phyloP scores from a whole-genome alignment of 2,329 filamentous ascomycete species.

The Pseudopyricularia cyperi region DNA sequence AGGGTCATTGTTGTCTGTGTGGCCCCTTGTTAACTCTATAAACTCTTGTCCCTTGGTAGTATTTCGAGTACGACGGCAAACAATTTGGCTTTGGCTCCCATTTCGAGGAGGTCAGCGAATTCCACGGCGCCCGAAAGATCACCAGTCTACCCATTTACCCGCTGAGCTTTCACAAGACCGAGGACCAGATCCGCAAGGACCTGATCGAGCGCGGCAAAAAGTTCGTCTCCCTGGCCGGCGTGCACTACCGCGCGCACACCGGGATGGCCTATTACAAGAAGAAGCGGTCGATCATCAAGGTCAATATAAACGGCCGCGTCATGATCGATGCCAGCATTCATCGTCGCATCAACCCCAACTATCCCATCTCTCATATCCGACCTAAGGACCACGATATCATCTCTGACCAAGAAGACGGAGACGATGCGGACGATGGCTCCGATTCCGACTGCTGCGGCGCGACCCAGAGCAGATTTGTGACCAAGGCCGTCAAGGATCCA shows the following conservation, averaged over 20 bases:
- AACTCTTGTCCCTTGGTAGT: slow-evolving; percentile 30
- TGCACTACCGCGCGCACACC: slow-evolving; percentile 71
- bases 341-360: slow-evolving; percentile 76
- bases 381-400: slow-evolving; percentile 55
- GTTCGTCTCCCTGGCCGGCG: slow-evolving; percentile 68
- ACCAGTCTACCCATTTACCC: slow-evolving; percentile 67
- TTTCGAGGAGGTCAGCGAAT: slow-evolving; percentile 55
- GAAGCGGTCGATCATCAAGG: slow-evolving; percentile 60
- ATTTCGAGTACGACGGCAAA: slow-evolving; percentile 83
- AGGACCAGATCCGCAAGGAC: slow-evolving; percentile 47
- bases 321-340: slow-evolving; percentile 82
- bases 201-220: slow-evolving; percentile 74
- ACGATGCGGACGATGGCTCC: slow-evolving; percentile 20
- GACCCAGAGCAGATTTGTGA: slow-evolving; percentile 30
- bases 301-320: slow-evolving; percentile 74
- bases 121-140: slow-evolving; percentile 74
- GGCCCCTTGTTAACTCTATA: neutral
- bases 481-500: slow-evolving; percentile 36
- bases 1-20: no score
- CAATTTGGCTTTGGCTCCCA: slow-evolving; percentile 65
- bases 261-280: slow-evolving; percentile 79
- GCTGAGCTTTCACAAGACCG: slow-evolving; percentile 65
- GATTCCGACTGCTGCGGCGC: slow-evolving; percentile 27
- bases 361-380: slow-evolving; percentile 61
- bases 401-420: slow-evolving; percentile 32